Evolutionary conservation across 768 basidiomycete genomes (phyloP), one percentile per base, ranked within the genome.

Genomic region (Tylopilus intermedius): DNA sequence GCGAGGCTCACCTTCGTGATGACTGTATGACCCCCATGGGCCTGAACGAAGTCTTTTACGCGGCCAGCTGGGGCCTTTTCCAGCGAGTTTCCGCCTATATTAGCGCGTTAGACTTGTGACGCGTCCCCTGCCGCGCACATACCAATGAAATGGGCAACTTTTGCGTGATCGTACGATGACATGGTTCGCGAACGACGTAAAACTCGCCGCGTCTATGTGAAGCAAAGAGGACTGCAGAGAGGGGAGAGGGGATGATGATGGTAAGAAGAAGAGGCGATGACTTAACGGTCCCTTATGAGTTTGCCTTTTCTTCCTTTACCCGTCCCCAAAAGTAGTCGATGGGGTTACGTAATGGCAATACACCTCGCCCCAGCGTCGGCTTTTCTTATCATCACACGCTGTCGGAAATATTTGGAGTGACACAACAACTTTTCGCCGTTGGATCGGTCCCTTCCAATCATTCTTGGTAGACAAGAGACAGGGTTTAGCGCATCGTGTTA

Each of bases 21-120:
- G 55, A 98, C 94, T 18, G 96, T 95, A 72, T 99, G 96, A 53
- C 96, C 96, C 9, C 94, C 94, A 68, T 94, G 77, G 45, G 75
- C 73, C 67, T 88, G 86, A 33, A 98, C 94, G 71, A 95, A 99
- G 74, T 97, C 94, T 57, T 83, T 78, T 39, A 99, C 84, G 55
- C 78, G 80, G 49, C 90, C 82, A 26, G 85, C 76, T 26, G 86
- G 75, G 29, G 94, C 94, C 55, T 81, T 86, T 55, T 94, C 90
- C 56, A 99, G 67, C 29, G 90, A 83, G 74, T 97, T 97, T 57
- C 92, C 94, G 64, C 96, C 96, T 97, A 65, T n/a, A 51, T 32
- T 32, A 33, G 32, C 40, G 24, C 21, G 50, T 57, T 11, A 53
- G 53, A 57, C 41, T 47, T 49, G 56, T 39, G 47, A 50, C 62